Percentiles rank a stretch among this genome's conserved stretches.
Evolutionary conservation across 148 eudicot species (phyloP).

Genomic region (Rheum nobile): DNA sequence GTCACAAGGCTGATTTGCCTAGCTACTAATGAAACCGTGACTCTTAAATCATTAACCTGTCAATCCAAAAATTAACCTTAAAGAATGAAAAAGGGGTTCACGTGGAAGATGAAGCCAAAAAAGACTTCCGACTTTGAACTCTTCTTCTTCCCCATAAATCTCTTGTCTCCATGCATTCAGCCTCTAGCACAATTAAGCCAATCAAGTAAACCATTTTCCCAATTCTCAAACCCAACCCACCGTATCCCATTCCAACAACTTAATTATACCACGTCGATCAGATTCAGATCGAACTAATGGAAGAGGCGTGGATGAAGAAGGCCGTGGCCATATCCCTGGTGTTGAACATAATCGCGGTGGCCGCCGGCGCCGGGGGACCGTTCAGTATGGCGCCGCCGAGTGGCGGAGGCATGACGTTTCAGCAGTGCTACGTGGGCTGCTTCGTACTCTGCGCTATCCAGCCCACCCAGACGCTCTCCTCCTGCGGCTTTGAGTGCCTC

Average conservation of each 20-base stretch:
- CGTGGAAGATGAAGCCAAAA: constrained; percentile 5
- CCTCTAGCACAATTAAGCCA: not conserved
- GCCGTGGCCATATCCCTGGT: not conserved
- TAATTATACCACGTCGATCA: not conserved
- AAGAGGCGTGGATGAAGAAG: not conserved
- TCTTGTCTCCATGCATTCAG: not conserved
- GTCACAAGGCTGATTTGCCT: not conserved
- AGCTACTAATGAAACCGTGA: not conserved
- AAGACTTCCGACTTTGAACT: not conserved
- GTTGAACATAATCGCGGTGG: not conserved
- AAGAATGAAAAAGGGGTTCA: not conserved
- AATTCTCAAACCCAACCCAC: not conserved
- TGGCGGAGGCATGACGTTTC: constrained; percentile 13
- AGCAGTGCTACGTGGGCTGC: constrained; percentile 33
- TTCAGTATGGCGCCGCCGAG: not conserved
- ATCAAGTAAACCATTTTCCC: not conserved
- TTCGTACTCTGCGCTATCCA: constrained; percentile 36
- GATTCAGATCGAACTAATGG: not conserved
- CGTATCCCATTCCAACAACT: not conserved
- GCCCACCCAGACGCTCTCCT: constrained; percentile 29
- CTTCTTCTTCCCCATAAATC: not conserved
- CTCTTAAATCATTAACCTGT: not conserved
- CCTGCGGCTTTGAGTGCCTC: constrained; percentile 35
- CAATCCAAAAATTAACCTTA: not conserved
- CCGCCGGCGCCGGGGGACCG: not conserved